Evolutionary conservation across 192 early-diverging fungal genomes (phyloP).

Genomic region (Allomyces javanicus): DNA sequence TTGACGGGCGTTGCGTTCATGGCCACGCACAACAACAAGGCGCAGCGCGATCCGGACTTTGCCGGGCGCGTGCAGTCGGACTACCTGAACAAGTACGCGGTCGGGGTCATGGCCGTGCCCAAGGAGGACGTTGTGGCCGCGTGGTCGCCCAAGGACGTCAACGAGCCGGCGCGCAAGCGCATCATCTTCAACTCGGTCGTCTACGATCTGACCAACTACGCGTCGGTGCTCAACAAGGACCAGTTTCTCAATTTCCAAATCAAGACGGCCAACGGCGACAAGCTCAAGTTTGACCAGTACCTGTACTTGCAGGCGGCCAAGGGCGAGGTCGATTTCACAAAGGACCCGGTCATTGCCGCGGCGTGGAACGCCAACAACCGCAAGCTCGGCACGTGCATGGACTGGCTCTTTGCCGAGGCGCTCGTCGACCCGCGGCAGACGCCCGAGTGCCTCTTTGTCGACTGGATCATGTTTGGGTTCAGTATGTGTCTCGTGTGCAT

Average conservation of each 20-base stretch:
- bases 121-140: neutral
- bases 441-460: conserved; percentile 52
- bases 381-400: conserved; percentile 43
- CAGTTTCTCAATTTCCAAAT: neutral
- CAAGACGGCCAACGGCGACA: neutral
- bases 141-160: neutral
- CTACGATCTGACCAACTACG: conserved; percentile 49
- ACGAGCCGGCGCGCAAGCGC: conserved; percentile 14
- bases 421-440: conserved; percentile 67
- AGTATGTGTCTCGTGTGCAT: conserved; percentile 63
- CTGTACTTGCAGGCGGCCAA: neutral
- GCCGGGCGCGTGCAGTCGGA: neutral
- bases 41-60: neutral
- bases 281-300: neutral
- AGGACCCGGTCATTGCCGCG: neutral
- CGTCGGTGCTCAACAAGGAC: neutral
- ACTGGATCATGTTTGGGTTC: conserved; percentile 62
- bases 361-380: conserved; percentile 10
- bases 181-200: conserved; percentile 50
- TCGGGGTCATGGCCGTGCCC: neutral
- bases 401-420: conserved; percentile 69
- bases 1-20: conserved; percentile 17
- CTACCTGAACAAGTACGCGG: neutral
- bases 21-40: conserved; percentile 18
- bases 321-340: neutral